phyloP scores from a whole-genome alignment of 2,329 filamentous ascomycete species.

The Gaeumannomyces tritici region DNA sequence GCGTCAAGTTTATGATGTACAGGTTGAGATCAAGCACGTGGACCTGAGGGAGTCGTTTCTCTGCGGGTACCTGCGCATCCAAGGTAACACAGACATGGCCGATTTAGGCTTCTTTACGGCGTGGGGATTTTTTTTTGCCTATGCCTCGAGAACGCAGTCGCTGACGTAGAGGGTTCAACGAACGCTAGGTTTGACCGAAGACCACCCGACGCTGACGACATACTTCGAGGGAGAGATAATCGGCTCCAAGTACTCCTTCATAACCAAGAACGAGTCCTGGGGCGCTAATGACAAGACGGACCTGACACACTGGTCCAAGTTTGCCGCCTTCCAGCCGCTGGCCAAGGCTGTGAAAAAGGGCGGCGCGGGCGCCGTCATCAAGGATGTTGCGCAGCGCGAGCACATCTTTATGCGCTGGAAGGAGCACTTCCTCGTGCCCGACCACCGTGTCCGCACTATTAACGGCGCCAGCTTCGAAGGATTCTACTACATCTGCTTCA shows the following conservation, averaged over 20 bases:
- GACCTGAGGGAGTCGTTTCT: constrained; percentile 90
- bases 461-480: constrained; percentile 94
- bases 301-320: constrained; percentile 85
- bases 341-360: constrained; percentile 48
- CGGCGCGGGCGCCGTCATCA: constrained; percentile 44
- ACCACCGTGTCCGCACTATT: constrained; percentile 85
- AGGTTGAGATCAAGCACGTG: constrained; percentile 94
- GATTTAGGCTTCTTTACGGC: background rate
- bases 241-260: constrained; percentile 87
- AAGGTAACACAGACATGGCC: constrained; percentile 48
- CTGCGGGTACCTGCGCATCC: constrained; percentile 89
- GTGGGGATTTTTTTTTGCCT: background rate
- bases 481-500: constrained; percentile 99
- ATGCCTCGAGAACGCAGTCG: background rate
- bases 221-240: constrained; percentile 99
- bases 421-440: constrained; percentile 92
- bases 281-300: constrained; percentile 88
- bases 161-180: constrained; percentile 1
- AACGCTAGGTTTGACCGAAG: constrained; percentile 71
- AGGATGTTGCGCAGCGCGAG: constrained; percentile 70
- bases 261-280: constrained; percentile 82
- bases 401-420: constrained; percentile 99
- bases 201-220: constrained; percentile 94
- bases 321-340: constrained; percentile 75
- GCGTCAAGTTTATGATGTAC: constrained; percentile 85